Evolutionary conservation across 2,329 filamentous ascomycete genomes (phyloP).

Genomic region (Stachybotrys echinatus): DNA sequence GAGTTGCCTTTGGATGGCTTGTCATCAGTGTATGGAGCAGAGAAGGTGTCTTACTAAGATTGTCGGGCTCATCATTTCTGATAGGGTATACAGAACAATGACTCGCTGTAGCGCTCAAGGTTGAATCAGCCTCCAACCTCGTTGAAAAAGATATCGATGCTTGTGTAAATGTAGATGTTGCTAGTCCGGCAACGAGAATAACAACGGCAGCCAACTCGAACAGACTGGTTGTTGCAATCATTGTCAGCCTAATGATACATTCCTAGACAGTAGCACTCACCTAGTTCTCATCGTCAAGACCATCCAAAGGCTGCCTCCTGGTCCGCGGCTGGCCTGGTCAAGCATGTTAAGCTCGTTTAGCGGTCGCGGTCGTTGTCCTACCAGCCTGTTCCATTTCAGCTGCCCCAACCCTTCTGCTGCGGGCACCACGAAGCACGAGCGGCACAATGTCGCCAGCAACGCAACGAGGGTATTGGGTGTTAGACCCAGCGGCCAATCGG

Average conservation of each 20-base stretch:
- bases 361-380: constrained; percentile 2
- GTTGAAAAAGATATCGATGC: too few relatives aligned
- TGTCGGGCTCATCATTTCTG: too few relatives aligned
- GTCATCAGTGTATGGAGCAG: too few relatives aligned
- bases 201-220: not conserved
- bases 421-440: constrained; percentile 15
- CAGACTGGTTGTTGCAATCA: not conserved
- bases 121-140: too few relatives aligned
- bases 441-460: constrained; percentile 17
- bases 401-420: constrained; percentile 16
- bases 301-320: constrained; percentile 10
- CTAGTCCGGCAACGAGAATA: not conserved
- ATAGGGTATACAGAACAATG: too few relatives aligned
- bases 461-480: constrained; percentile 22
- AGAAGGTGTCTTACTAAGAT: too few relatives aligned
- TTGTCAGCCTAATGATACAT: too few relatives aligned
- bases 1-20: too few relatives aligned
- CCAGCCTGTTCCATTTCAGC: constrained; percentile 13
- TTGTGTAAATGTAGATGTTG: not conserved
- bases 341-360: constrained; percentile 9
- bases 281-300: not conserved
- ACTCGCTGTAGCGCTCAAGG: too few relatives aligned
- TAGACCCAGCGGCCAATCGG: constrained; percentile 14
- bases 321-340: constrained; percentile 11
- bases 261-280: too few relatives aligned